Evolutionary conservation across 2,329 filamentous ascomycete species (phyloP).

Genomic region (Truncatella angustata): DNA sequence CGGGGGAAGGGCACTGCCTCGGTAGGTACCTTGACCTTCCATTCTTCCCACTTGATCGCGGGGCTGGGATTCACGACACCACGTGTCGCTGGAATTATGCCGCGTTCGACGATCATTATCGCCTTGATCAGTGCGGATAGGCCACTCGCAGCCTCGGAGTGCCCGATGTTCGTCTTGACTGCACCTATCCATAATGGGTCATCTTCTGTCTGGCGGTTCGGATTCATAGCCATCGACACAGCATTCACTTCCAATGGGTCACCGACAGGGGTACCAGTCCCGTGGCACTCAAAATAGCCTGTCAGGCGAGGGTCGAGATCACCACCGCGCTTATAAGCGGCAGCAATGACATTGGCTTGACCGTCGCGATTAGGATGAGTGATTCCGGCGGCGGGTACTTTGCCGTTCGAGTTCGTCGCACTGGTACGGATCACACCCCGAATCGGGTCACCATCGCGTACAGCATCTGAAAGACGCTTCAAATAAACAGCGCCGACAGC

Average conservation of each 20-base stretch:
- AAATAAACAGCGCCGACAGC: constrained; percentile 18
- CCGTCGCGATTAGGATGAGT: constrained; percentile 22
- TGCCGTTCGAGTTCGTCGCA: constrained; percentile 23
- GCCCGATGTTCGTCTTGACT: constrained; percentile 11
- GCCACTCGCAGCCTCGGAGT: constrained; percentile 9
- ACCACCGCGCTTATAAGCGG: constrained; percentile 14
- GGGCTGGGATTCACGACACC: constrained; percentile 14
- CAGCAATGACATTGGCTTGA: constrained; percentile 16
- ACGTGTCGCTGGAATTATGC: background rate
- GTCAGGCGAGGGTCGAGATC: constrained; percentile 15
- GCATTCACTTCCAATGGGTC: constrained; percentile 21
- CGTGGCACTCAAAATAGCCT: constrained; percentile 21
- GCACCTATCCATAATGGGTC: constrained; percentile 12
- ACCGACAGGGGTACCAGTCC: constrained; percentile 20
- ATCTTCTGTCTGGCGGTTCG: constrained; percentile 9
- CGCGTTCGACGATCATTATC: background rate
- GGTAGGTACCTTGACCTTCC: constrained; percentile 17
- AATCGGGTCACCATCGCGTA: constrained; percentile 19
- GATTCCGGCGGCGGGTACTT: constrained; percentile 18
- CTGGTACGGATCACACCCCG: constrained; percentile 22
- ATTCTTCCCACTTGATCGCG: constrained; percentile 19
- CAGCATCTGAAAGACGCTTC: constrained; percentile 19
- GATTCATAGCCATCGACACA: constrained; percentile 13
- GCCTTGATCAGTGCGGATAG: constrained; percentile 9
- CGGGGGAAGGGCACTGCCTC: constrained; percentile 12